A percentile compares a stretch with the other conserved stretches of the same genome.
Conservation (phyloP, 2,329 filamentous ascomycete genomes). For the Fusarium pseudograminearum region DNA sequence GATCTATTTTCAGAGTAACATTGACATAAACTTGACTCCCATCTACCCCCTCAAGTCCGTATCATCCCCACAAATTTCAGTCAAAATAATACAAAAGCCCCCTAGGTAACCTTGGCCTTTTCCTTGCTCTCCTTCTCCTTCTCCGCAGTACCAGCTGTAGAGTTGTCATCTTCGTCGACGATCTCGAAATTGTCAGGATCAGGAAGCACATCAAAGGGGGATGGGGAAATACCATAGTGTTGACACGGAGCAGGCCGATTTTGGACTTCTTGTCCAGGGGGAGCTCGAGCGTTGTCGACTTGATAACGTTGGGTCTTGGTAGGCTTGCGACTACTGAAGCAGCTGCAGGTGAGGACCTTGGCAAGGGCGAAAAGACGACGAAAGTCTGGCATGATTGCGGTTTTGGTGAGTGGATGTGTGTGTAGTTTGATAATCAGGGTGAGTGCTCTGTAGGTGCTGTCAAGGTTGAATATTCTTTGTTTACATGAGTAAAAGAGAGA, state of each 20-base stretch:
- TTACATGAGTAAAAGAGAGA: background rate
- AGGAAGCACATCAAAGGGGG: background rate
- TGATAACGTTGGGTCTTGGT: background rate
- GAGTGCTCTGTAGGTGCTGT: background rate
- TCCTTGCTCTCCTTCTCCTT: background rate
- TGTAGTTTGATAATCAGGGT: background rate
- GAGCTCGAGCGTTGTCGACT: background rate
- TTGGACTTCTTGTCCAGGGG: background rate
- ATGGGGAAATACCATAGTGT: background rate
- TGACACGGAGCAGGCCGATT: background rate
- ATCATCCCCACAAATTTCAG: background rate
- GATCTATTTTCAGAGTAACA: background rate
- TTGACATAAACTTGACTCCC: background rate
- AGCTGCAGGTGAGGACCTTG: conserved; percentile 16
- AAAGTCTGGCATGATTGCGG: conserved; percentile 33
- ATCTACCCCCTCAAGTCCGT: background rate
- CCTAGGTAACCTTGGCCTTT: background rate
- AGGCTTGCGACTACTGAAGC: background rate
- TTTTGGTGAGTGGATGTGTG: background rate
- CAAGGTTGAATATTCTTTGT: background rate
- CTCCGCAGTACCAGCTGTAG: background rate
- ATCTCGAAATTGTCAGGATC: conserved; percentile 10
- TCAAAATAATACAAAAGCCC: background rate
- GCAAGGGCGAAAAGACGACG: conserved; percentile 23
- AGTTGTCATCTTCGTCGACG: background rate